Evolutionary conservation across 805 yeast species (phyloP), one percentile per base, ranked within the genome.

Genomic region (Blastobotrys parvus): DNA sequence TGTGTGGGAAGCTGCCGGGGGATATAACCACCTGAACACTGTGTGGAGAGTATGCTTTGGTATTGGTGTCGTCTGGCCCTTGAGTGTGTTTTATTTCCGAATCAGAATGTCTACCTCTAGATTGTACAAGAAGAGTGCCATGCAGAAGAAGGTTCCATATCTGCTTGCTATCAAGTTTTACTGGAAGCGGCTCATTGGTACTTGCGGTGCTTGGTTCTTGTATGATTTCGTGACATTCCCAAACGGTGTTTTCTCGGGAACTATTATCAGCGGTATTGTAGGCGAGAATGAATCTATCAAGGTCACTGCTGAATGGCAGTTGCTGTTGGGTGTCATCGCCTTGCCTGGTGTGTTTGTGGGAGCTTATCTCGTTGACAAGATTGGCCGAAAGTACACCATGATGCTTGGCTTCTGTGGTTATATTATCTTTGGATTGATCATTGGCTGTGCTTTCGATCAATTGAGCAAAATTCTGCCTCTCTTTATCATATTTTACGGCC

Each of bases 191-290:
- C 56, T 83, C 18, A 50, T 82, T 23, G 92, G 90, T 29, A 78
- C 85, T 15, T 77, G 83, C 58, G 78, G 76, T 3, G 74, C 82
- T 45, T 83, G 92, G 92, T 82, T 82, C 65, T 67, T 82, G 53
- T 83, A 80, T 57, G 94, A 83, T 64, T 83, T 82, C 54, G 83
- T 83, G 53, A 78, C 84, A 4, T 83, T 82, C 68, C 89, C 90
- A 10, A 82, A 82, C 57, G 87, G 86, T 58, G 70, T 80, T 41
- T 81, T 80, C 58, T 72, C 82, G 3, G 72, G 73, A 10, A 69
- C 79, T 23, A 81, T 82, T 51, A 77, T 80, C 44, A 54, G 77
- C 11, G 62, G 70, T n/a, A 73, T 80, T 4, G 64, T 79, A 41
- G 77, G 79, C 2, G 80, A 62, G 13, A 61, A 59, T 40, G 53